Base-by-base conservation (phyloP, 768 basidiomycete species). In the Sistotremastrum niveocremeum region DNA sequence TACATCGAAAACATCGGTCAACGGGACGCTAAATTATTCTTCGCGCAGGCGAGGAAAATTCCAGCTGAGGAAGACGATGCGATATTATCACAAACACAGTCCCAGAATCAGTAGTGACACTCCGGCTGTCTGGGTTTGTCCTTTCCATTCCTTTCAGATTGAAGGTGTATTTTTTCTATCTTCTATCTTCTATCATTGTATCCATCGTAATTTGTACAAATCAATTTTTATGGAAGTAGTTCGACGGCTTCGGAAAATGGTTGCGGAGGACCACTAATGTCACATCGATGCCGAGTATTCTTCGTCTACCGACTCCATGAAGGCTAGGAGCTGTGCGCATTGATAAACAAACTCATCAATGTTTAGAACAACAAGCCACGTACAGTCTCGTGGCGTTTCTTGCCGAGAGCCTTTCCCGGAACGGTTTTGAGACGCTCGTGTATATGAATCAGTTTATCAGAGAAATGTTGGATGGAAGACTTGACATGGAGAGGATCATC, bases 1-100 rank as follows among this genome's bases (percentile, higher is more conserved):
- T 77, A 77, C 48, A 88, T 98, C 56, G 76, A 85, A 57, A 98
- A 97, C 64, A 81, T 95, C 20, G 74, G 72, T 12, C 73, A 81
- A 41, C 77, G 84, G 34, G 79, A 84, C 42, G 88, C 81, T 20
- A 77, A 74, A 55, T 63, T 98, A 6, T 95, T 94, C 67, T 98
- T 97, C 65, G 81, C 89, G 1, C 94, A 97, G 65, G 87, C 86
- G 0, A 72, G 82, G 31, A 70, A 74, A 56, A 54, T 74, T 33
- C 56, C 64, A 0, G 51, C 58, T 29, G 63, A 60, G 3, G 66
- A 62, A 32, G 52, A 46, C 9, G 43, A 54, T 11, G 39, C 20
- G 20, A 20, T 20, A 20, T 20, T 20, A 20, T 20, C 20, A 20
- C 20, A 20, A 20, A 20, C 20, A 20, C 20, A 20, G 20, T 20